These are phyloP conservation scores for Alternaria sp. DNA, from an alignment of 2,329 filamentous ascomycete genomes.

Conservation along the genomic window DNA sequence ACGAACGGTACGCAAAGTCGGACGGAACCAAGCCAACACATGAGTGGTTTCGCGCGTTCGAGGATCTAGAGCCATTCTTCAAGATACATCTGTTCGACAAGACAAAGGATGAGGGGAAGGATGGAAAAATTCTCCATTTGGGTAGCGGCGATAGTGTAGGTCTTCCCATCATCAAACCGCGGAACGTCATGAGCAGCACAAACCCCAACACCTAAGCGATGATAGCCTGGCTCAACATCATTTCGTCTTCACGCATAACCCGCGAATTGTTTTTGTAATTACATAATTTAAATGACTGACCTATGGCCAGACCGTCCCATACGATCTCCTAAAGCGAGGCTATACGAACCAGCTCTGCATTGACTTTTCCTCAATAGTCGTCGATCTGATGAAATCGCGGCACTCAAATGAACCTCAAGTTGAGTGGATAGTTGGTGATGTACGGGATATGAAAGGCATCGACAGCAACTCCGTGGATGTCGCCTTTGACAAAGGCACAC, in stretches of 20 bases:
- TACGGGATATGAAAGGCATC: constrained; percentile 57
- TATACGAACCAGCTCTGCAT: constrained; percentile 61
- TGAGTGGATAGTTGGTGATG: constrained; percentile 59
- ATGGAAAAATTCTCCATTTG: constrained; percentile 60
- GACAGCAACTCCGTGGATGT: constrained; percentile 56
- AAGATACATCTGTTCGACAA: constrained; percentile 50
- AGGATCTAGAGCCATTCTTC: constrained; percentile 58
- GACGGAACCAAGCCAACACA: constrained; percentile 50
- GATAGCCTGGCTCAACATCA: too few species aligned
- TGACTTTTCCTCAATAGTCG: constrained; percentile 63
- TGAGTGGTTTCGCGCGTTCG: constrained; percentile 62
- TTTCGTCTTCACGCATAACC: accelerated
- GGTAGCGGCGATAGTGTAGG: constrained; percentile 64
- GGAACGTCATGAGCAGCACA: background rate
- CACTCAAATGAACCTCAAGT: constrained; percentile 51
- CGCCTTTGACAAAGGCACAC: constrained; percentile 64
- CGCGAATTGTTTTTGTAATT: background rate
- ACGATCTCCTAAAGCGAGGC: constrained; percentile 54
- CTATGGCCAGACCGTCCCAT: constrained; percentile 57
- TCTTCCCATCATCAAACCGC: background rate
- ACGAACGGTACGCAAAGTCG: constrained; percentile 54
- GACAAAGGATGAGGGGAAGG: constrained; percentile 29
- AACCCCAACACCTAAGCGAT: background rate
- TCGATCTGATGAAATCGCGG: constrained; percentile 59
- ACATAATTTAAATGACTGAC: background rate